Percentiles rank a stretch among this genome's conserved stretches.
phyloP scores from a whole-genome alignment of 1,139 yeast species.

The Lodderomyces metapsilosis region DNA sequence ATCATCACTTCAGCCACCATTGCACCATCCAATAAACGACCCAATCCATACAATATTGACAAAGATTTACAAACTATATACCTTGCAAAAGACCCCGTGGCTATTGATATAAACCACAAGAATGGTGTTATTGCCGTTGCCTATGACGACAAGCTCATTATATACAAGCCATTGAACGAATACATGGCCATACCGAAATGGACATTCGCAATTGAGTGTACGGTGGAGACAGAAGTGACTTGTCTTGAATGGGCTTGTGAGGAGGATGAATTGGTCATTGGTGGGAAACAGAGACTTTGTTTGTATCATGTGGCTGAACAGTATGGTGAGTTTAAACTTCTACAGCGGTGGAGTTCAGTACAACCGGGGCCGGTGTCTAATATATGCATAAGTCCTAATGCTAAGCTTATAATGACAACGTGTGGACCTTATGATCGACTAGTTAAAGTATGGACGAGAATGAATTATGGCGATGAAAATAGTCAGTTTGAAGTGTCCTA shows the following conservation, averaged over 20 bases:
- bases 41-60: conserved; percentile 16
- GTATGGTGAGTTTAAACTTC: conserved; percentile 36
- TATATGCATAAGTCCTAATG: conserved; percentile 60
- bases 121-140: conserved; percentile 60
- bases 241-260: conserved; percentile 66
- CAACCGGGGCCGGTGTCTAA: conserved; percentile 59
- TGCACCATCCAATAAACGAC: conserved; percentile 11
- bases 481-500: conserved; percentile 72
- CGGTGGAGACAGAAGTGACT: conserved; percentile 34
- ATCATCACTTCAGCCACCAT: conserved; percentile 44
- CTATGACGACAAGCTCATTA: conserved; percentile 26
- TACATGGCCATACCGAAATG: conserved; percentile 48
- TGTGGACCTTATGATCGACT: conserved; percentile 60
- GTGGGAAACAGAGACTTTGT: conserved; percentile 49
- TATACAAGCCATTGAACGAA: conserved; percentile 48
- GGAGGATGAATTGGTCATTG: conserved; percentile 59
- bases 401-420: conserved; percentile 61
- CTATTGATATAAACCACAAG: conserved; percentile 59
- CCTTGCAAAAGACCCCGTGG: conserved; percentile 61
- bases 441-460: conserved; percentile 77
- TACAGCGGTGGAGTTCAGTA: conserved; percentile 51
- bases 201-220: conserved; percentile 33
- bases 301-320: conserved; percentile 54
- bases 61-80: conserved; percentile 72
- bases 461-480: conserved; percentile 64